Evolutionary conservation across 176 grass and related monocot species (phyloP).

Genomic region (Cenchrus americanus): DNA sequence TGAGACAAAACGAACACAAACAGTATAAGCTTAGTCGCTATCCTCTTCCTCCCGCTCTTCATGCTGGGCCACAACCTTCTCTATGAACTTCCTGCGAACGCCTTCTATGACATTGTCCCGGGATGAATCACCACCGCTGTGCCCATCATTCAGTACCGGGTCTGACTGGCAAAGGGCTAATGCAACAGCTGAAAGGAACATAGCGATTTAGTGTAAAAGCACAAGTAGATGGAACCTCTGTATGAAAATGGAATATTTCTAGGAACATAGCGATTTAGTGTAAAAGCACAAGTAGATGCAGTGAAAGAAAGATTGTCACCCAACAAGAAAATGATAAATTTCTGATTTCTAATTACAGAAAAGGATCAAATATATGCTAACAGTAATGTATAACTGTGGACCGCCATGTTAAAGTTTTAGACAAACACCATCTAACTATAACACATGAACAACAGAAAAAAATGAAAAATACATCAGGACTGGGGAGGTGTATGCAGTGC

Average conservation of each 20-base stretch:
- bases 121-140: constrained; percentile 61
- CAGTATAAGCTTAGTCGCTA: constrained; percentile 55
- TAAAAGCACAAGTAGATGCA: too few relatives aligned
- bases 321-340: background rate
- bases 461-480: background rate
- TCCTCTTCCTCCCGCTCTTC: constrained; percentile 74
- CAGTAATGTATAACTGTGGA: background rate
- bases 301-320: constrained; percentile 27
- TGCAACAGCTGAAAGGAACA: constrained; percentile 76
- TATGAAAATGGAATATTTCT: background rate
- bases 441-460: background rate
- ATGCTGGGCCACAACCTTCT: constrained; percentile 84
- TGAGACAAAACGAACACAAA: constrained; percentile 13
- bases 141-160: constrained; percentile 90
- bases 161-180: constrained; percentile 86
- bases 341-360: background rate
- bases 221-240: background rate
- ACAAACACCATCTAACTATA: background rate
- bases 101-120: constrained; percentile 76
- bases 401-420: background rate
- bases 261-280: too few relatives aligned
- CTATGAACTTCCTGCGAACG: constrained; percentile 88
- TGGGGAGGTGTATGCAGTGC: background rate
- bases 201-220: constrained; percentile 9
- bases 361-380: background rate